Evolutionary conservation across 345 rosid genomes (phyloP).

Genomic region (Boechera stricta): DNA sequence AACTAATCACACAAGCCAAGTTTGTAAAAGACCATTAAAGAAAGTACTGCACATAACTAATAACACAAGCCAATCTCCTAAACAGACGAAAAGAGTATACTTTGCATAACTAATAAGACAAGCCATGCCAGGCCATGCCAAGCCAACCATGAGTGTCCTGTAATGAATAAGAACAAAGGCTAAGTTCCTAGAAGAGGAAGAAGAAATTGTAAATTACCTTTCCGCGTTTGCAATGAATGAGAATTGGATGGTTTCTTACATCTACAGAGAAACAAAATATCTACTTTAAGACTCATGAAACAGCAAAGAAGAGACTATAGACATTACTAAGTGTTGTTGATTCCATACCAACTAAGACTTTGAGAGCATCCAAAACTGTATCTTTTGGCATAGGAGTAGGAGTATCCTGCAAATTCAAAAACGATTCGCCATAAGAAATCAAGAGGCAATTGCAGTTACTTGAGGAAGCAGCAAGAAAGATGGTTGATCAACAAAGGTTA

Average conservation of each 20-base stretch:
- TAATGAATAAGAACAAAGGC: neutral
- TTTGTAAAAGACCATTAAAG: neutral
- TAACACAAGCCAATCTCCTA: neutral
- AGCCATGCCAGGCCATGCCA: neutral
- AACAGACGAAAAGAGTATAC: neutral
- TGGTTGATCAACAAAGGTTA: neutral
- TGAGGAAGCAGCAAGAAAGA: neutral
- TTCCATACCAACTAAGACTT: conserved; percentile 69
- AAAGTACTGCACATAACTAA: neutral
- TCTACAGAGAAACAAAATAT: conserved; percentile 50
- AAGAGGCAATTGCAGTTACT: neutral
- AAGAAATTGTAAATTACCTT: conserved; percentile 55
- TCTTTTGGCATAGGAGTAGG: conserved; percentile 56
- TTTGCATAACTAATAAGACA: neutral
- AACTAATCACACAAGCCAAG: conserved; percentile 1
- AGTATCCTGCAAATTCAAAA: conserved; percentile 54
- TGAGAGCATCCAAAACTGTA: conserved; percentile 68
- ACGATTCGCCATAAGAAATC: neutral
- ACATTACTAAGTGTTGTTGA: neutral
- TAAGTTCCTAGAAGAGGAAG: neutral
- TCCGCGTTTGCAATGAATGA: conserved; percentile 93
- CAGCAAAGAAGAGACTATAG: conserved; percentile 13
- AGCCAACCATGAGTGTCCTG: neutral
- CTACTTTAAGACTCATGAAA: conserved; percentile 14
- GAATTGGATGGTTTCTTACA: conserved; percentile 85